Evolutionary conservation across 345 rosid species (phyloP), one percentile per base, ranked within the genome.

Genomic region (Eucalyptus polybractea): DNA sequence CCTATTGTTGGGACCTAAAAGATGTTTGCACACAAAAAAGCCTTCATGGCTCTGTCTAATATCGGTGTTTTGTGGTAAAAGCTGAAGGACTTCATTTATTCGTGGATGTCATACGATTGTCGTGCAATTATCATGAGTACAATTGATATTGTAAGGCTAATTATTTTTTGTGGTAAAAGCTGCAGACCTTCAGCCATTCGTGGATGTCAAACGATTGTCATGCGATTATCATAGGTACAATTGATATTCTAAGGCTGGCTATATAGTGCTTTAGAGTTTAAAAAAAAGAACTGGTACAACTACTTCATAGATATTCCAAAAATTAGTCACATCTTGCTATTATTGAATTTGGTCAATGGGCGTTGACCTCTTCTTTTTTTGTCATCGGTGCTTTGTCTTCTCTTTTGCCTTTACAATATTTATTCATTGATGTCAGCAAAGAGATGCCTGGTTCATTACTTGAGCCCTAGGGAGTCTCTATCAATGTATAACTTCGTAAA

Each of bases 41-140:
- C 81, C 81, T 72, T 37, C 3, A 22, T 65, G 76, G 37, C 21
- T 29, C 3, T n/a, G 37, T 65, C 14, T 21, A 42, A 37, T 37
- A 0, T 21, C 7, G 24, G 27, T 21, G 47, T 76, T 10, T 92
- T 98, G 94, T 97, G 97, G 99, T 95, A 24, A 93, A 97, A 96
- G 88, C 97, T 98, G 92, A 94, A 95, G 94, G 88, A 94, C 40
- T 22, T 50, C 10, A 44, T 42, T 15, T 15, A 24, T 76, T 76
- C 47, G 22, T 40, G 45, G 45, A 53, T 53, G 56, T 53, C 56
- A 19, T 53, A 7, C 56, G 2, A 53, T 17, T 6, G 5, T 37
- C 83, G 0, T 3, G 83, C 22, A 44, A 76, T 37, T 76, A 24
- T 19, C 83, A 72, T 19, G 13, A 13, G 13, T 17, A 62, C 33